Conservation (phyloP, 75 land plant genomes). For the Isoetes taiwanensis region DNA sequence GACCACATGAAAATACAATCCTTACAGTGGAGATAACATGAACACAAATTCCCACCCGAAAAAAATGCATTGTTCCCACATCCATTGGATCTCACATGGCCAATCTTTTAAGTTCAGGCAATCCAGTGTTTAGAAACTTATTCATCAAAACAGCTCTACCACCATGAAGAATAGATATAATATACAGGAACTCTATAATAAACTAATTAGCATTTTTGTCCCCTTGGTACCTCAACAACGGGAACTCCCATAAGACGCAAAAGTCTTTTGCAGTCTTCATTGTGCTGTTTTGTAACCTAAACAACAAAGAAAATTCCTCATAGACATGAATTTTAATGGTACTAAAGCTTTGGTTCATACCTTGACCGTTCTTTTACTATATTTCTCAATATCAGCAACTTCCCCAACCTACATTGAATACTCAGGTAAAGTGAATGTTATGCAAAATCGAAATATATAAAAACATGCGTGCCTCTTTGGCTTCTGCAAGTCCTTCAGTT, state of each 20-base stretch:
- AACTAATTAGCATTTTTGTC: too few species aligned
- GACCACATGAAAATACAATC: too few species aligned
- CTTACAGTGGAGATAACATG: too few species aligned
- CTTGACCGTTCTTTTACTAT: conserved; percentile 92
- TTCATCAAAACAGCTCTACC: too few species aligned
- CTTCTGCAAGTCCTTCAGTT: conserved; percentile 57
- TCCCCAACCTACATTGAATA: conserved; percentile 46
- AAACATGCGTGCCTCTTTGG: conserved; percentile 44
- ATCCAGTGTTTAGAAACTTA: too few species aligned
- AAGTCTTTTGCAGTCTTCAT: conserved; percentile 83
- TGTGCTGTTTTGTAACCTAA: conserved; percentile 85
- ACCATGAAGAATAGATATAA: too few species aligned
- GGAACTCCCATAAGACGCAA: conserved; percentile 93
- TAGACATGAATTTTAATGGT: background rate
- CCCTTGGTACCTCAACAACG: conserved; percentile 64
- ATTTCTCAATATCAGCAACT: conserved; percentile 80
- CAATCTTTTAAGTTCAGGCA: too few species aligned
- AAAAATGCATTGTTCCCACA: too few species aligned
- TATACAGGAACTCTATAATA: too few species aligned
- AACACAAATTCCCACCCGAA: too few species aligned
- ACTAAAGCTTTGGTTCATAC: conserved; percentile 17
- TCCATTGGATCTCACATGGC: too few species aligned
- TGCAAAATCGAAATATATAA: background rate
- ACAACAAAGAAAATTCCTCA: conserved; percentile 12
- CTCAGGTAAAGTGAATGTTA: background rate